Percentiles rank a stretch among this genome's conserved stretches.
phyloP scores from a whole-genome alignment of 2,329 filamentous ascomycete genomes.

The Orbilia quercus region DNA sequence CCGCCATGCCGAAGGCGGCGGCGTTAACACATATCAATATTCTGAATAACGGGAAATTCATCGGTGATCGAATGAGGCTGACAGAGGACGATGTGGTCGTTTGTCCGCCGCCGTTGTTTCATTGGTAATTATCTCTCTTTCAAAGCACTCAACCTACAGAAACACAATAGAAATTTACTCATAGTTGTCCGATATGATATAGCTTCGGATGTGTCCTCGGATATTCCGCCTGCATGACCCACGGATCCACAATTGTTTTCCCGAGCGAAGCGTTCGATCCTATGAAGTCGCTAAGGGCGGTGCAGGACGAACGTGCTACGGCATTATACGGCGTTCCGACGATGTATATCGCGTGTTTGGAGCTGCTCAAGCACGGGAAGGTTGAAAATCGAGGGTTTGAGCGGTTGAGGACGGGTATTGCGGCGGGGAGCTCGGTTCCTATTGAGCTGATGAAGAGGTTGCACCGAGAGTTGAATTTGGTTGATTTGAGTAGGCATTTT shows the following conservation, averaged over 20 bases:
- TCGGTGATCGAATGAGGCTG: conserved; percentile 86
- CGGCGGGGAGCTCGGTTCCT: conserved; percentile 86
- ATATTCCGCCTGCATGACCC: conserved; percentile 94
- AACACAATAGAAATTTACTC: neutral
- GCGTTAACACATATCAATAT: conserved; percentile 87
- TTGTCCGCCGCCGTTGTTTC: conserved; percentile 85
- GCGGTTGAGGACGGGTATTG: conserved; percentile 85
- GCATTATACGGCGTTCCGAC: conserved; percentile 74
- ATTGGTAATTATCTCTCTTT: conserved; percentile 65
- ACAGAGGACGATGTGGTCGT: conserved; percentile 79
- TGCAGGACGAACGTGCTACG: conserved; percentile 73
- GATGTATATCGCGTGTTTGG: conserved; percentile 91
- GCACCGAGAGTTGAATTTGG: conserved; percentile 78
- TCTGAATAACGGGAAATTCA: conserved; percentile 88
- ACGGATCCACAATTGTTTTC: conserved; percentile 80
- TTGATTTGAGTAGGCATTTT: conserved; percentile 68
- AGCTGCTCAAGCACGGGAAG: conserved; percentile 72
- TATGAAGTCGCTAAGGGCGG: conserved; percentile 73
- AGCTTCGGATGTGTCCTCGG: conserved; percentile 93
- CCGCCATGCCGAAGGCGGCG: conserved; percentile 87
- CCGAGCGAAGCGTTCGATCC: conserved; percentile 89
- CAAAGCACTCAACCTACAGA: too few relatives aligned
- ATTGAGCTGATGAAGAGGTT: conserved; percentile 81
- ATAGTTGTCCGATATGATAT: conserved; percentile 58
- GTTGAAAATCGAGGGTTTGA: conserved; percentile 69